Conservation (phyloP, 2,329 filamentous ascomycete species). For the Calonectria ilicicola region DNA sequence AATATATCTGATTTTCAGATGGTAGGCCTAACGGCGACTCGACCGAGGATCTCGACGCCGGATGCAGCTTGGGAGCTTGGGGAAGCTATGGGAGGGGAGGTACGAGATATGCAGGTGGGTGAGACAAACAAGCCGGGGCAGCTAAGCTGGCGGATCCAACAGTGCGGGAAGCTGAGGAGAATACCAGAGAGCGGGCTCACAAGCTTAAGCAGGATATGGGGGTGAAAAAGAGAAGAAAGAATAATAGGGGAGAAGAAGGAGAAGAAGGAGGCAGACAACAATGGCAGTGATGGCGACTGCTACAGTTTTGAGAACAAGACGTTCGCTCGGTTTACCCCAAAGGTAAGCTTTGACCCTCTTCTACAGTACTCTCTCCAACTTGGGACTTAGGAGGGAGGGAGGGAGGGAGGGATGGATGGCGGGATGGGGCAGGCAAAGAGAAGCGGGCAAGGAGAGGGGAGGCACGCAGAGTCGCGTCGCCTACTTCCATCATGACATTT, state of each 20-base stretch:
- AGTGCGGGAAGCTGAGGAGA: not conserved
- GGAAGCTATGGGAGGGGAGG: not conserved
- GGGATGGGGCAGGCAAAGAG: too few relatives aligned
- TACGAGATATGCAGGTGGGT: slow-evolving; percentile 8
- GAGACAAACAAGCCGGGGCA: slow-evolving; percentile 18
- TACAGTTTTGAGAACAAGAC: not conserved
- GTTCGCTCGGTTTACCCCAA: not conserved
- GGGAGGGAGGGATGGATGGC: too few relatives aligned
- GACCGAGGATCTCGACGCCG: slow-evolving; percentile 8
- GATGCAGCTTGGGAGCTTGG: slow-evolving; percentile 16
- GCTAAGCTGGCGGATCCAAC: slow-evolving; percentile 17
- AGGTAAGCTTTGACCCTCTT: not conserved
- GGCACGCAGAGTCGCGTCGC: not conserved
- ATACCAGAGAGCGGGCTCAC: not conserved
- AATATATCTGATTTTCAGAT: not conserved
- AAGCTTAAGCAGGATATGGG: not conserved
- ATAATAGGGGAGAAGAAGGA: not conserved
- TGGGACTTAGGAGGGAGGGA: too few relatives aligned
- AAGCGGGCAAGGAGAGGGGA: not conserved
- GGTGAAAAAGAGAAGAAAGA: too few relatives aligned
- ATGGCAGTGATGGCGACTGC: not conserved
- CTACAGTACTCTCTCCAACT: not conserved
- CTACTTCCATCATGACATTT: slow-evolving; percentile 16
- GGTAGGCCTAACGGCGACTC: not conserved
- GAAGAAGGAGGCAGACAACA: not conserved